Evolutionary conservation across 225 moss, liverwort and hornwort genomes (phyloP), one percentile per base, ranked within the genome.

Genomic region (Physcomitrellopsis africana): DNA sequence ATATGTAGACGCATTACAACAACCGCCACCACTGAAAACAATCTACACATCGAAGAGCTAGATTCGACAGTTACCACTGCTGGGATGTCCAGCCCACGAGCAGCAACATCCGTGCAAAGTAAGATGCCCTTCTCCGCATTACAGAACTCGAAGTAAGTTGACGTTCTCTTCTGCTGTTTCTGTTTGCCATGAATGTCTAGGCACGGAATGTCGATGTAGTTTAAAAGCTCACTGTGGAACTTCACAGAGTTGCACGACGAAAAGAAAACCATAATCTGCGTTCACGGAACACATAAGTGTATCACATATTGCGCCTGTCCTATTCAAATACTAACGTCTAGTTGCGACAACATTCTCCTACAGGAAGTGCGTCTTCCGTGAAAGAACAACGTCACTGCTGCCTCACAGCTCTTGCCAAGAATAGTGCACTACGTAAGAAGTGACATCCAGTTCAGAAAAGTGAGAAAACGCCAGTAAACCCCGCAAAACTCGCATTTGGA

Each of bases 121-220:
- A 99, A 93, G 74, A 99, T 99, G 29, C 97, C 97, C 81, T 95
- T 95, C 57, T 99, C 93, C 0, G 97, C 93, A 82, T 99, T 99
- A 77, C 97, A 99, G 73, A 99, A 99, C 77, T 99, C 97, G 47
- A 99, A 99, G 66, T 99, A 99, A 0, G 97, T 99, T 9, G 93
- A 90, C 5, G 97, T 92, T 75, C 97, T 79, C 86, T 99, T 99
- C 82, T 94, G 94, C 76, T 99, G 97, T 91, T 99, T 99, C 81
- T 99, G 97, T 75, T 95, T 99, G 45, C 97, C 97, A 69, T 99
- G 97, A 65, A 99, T 95, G 81, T 99, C 97, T 37, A 99, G 86
- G 74, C 93, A 95, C 9, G 97, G 93, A 47, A 99, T 99, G 70
- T 99, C 97, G 53, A 99, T 95, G 67, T 93, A 99, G 63, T 99